Percentiles rank a stretch among this genome's conserved stretches.
Evolutionary conservation across 73 alveolate species (phyloP).

Genomic region (Halteria grandinella): DNA sequence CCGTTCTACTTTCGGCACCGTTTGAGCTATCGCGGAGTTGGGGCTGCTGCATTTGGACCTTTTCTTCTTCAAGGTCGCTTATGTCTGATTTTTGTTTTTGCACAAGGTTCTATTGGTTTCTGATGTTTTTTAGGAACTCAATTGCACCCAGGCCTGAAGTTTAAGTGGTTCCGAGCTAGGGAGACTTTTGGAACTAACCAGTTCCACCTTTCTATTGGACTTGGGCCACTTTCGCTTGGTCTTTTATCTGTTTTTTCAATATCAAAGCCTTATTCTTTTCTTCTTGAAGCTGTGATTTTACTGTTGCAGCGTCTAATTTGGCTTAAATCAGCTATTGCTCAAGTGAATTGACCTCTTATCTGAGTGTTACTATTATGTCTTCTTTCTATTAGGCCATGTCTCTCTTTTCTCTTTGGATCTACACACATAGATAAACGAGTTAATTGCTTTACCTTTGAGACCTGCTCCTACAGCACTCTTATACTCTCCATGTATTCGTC

Average conservation of each 20-base stretch:
- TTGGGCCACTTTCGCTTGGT: neutral
- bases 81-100: neutral
- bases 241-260: conserved; percentile 40
- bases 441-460: conserved; percentile 9
- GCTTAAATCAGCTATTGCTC: conserved; percentile 50
- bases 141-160: neutral
- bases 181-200: neutral
- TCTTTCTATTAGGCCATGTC: conserved; percentile 25
- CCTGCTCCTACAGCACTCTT: conserved; percentile 29
- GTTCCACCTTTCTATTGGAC: neutral
- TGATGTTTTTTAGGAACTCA: neutral
- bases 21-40: no score
- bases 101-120: neutral
- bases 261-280: conserved; percentile 40
- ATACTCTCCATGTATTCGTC: conserved; percentile 40
- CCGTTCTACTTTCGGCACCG: no score
- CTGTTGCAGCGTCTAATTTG: conserved; percentile 45
- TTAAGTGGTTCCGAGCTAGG: neutral
- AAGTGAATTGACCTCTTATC: conserved; percentile 27
- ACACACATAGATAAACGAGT: neutral
- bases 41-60: no score
- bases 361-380: neutral
- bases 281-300: conserved; percentile 29
- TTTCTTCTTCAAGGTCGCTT: no score
- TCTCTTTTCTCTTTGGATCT: conserved; percentile 48